Evolutionary conservation across 306 rosid species (phyloP).

Genomic region (Echinosophora koreensis): DNA sequence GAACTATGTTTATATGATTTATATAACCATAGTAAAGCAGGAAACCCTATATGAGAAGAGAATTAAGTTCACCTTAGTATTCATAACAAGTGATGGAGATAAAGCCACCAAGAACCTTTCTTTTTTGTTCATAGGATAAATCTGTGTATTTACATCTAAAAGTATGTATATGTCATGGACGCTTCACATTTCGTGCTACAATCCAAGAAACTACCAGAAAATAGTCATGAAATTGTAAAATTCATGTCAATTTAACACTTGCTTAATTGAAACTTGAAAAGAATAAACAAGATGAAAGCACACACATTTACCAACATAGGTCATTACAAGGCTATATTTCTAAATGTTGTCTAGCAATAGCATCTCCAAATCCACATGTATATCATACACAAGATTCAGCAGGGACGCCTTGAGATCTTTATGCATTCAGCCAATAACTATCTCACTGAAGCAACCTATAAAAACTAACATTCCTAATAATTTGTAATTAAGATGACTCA

Average conservation of each 20-base stretch:
- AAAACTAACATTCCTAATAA: neutral
- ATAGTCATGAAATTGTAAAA: slow-evolving; percentile 6
- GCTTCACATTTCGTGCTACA: slow-evolving; percentile 77
- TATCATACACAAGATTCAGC: neutral
- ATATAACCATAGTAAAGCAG: slow-evolving; percentile 6
- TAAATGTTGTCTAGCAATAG: neutral
- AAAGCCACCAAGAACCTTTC: slow-evolving; percentile 77
- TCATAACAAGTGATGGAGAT: slow-evolving; percentile 74
- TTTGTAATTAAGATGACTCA: slow-evolving; percentile 27
- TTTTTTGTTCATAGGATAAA: slow-evolving; percentile 70
- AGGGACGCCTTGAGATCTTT: neutral
- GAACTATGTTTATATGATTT: too few relatives aligned
- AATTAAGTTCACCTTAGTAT: slow-evolving; percentile 60
- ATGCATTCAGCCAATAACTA: slow-evolving; percentile 17
- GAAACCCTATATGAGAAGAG: slow-evolving; percentile 10
- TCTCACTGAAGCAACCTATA: slow-evolving; percentile 31
- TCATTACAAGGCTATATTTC: neutral
- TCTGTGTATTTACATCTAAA: slow-evolving; percentile 82
- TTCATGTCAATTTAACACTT: neutral
- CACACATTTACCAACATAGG: neutral
- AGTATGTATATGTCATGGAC: slow-evolving; percentile 66
- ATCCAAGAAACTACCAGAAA: slow-evolving; percentile 71
- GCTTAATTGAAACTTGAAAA: neutral
- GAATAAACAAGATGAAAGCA: neutral
- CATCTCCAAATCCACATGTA: too few relatives aligned